phyloP scores from a whole-genome alignment of 1,284 basidiomycete species.

The Limonomyces culmigenus region DNA sequence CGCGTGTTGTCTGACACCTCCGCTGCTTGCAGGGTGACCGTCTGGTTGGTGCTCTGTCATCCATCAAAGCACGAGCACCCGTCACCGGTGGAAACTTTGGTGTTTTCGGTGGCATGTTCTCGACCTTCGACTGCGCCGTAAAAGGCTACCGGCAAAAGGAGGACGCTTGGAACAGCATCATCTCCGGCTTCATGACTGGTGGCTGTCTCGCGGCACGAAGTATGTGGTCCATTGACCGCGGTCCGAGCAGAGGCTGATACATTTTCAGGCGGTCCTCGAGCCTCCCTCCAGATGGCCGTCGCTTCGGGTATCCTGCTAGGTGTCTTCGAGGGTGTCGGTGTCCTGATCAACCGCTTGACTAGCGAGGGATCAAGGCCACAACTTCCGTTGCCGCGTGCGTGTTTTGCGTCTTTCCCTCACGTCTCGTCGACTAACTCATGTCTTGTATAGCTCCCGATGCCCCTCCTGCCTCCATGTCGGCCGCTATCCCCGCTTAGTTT shows the following conservation, averaged over 20 bases:
- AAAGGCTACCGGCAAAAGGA: slow-evolving; percentile 98
- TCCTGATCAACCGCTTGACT: slow-evolving; percentile 71
- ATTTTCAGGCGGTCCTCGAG: slow-evolving; percentile 70
- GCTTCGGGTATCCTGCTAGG: slow-evolving; percentile 95
- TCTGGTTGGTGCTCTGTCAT: slow-evolving; percentile 83
- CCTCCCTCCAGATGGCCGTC: slow-evolving; percentile 80
- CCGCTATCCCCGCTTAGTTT: too few species aligned
- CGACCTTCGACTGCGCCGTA: slow-evolving; percentile 94
- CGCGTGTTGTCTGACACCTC: neutral
- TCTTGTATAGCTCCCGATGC: too few species aligned
- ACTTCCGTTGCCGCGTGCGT: too few species aligned
- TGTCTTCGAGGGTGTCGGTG: slow-evolving; percentile 92
- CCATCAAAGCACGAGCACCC: slow-evolving; percentile 96
- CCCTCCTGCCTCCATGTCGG: too few species aligned
- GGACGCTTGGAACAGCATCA: slow-evolving; percentile 98
- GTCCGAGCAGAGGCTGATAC: neutral
- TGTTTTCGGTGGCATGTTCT: slow-evolving; percentile 96
- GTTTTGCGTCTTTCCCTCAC: too few species aligned
- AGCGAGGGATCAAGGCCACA: slow-evolving; percentile 70
- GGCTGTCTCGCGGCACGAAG: slow-evolving; percentile 89
- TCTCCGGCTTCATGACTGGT: slow-evolving; percentile 96
- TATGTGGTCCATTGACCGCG: too few species aligned
- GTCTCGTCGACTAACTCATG: too few species aligned
- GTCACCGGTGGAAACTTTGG: slow-evolving; percentile 98
- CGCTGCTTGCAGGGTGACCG: slow-evolving; percentile 66